These are phyloP conservation scores for Lipomyces yarrowii DNA, from an alignment of 1,139 yeast genomes.

Conservation along the genomic window DNA sequence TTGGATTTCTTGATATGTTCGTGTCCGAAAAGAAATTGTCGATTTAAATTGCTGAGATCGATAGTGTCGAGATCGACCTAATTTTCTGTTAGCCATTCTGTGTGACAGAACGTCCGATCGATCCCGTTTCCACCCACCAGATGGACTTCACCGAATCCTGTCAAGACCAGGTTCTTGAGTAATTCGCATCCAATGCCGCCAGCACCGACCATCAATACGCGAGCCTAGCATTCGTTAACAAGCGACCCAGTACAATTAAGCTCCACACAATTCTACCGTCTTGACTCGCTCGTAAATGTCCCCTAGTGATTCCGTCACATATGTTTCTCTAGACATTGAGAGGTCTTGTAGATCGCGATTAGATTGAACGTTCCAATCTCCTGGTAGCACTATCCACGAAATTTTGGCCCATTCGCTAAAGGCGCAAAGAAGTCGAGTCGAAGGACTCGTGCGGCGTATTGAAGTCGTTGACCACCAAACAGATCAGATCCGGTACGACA, in stretches of 20 bases:
- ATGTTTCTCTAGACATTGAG: conserved; percentile 8
- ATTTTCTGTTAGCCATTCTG: background rate
- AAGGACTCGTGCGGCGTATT: background rate
- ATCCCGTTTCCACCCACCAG: conserved; percentile 47
- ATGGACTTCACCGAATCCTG: conserved; percentile 88
- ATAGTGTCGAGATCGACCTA: conserved; percentile 85
- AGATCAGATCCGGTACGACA: background rate
- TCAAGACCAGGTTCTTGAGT: conserved; percentile 76
- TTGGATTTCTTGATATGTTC: conserved; percentile 87
- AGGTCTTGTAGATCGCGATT: background rate
- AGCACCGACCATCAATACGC: conserved; percentile 89
- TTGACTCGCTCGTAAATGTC: conserved; percentile 7
- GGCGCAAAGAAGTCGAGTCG: background rate
- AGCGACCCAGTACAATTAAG: too few relatives aligned
- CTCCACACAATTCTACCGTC: background rate
- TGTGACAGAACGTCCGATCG: too few relatives aligned
- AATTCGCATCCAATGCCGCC: conserved; percentile 99
- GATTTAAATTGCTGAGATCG: conserved; percentile 84
- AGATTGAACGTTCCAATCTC: background rate
- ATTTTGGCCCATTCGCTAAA: background rate
- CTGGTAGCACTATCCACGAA: background rate
- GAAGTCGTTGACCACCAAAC: background rate
- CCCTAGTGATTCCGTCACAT: conserved; percentile 7
- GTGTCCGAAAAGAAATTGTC: conserved; percentile 88
- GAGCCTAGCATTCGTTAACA: conserved; percentile 42